Base-by-base conservation (phyloP, 129 eudicot genomes). In the Silybum marianum region DNA sequence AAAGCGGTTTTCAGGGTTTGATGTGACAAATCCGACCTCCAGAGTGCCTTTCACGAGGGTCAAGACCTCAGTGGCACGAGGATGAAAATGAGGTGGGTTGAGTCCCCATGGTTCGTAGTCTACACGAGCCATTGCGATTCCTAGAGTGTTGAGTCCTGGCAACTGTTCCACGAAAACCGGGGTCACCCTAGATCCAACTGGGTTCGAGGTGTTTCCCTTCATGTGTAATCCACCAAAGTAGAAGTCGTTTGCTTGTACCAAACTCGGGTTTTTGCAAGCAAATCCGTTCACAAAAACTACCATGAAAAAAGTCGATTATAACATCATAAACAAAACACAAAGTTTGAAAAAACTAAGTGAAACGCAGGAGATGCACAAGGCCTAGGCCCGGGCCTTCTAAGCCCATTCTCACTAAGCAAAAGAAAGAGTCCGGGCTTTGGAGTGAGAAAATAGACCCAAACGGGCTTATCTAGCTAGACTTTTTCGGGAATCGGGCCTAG, bases 81-180 rank as follows among this genome's bases (percentile, higher is more conserved):
- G 88, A 75, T 80, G 88, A 7, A 79, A 36, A 77, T 84, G 88
- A 40, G 88, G 88, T 21, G 84, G 81, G 77, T 79, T 84, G 30
- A 84, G 32, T 8, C 88, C 88, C 54, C 73, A 84, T 70, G 88
- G 88, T 3, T 81, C 82, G 1, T 51, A 84, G 30, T 84, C 88
- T 1, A 80, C n/a, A 5, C 84, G 84, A 13, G 81, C 84, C 80
- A 84, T 65, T 54, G 88, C 70, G 78, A 84, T 76, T 39, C 88
- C 84, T 6, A 84, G 63, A 75, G 88, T 84, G 84, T 84, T 84
- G 67, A 84, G 88, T 25, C 88, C 88, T 2, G 87, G 34, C 69
- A 84, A 51, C 48, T 84, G 87, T 6, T 46, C 62, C 38, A 84
- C 87, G 21, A 25, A 44, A 19, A 84, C 87, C 0, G 74, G 81